phyloP scores from a whole-genome alignment of 148 eudicot genomes.

The Rheum nobile region DNA sequence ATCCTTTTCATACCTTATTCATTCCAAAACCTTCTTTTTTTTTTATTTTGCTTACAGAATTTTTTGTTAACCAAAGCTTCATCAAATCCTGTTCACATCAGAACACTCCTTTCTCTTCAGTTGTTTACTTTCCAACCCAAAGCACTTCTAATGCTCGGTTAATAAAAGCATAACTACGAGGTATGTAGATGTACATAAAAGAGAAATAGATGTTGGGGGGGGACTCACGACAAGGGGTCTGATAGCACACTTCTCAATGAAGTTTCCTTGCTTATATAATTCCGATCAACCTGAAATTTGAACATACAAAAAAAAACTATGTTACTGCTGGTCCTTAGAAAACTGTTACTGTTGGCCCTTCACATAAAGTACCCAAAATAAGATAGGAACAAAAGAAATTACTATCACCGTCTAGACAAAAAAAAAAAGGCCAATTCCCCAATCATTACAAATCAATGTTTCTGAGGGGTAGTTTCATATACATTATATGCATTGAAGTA shows the following conservation, averaged over 20 bases:
- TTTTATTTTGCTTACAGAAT: not conserved
- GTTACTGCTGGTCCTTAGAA: too few relatives aligned
- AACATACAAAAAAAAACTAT: constrained; percentile 7
- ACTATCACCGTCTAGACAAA: not conserved
- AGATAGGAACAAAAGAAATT: not conserved
- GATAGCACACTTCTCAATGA: constrained; percentile 83
- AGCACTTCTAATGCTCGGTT: not conserved
- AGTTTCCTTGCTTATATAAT: constrained; percentile 37
- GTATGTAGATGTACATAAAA: not conserved
- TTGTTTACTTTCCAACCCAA: not conserved
- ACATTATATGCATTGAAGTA: not conserved
- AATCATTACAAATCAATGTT: not conserved
- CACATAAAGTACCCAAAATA: not conserved
- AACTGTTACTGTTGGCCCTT: not conserved
- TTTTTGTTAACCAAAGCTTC: not conserved
- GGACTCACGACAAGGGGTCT: constrained; percentile 78
- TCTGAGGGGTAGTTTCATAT: not conserved
- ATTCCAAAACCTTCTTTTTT: not conserved
- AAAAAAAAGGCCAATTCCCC: not conserved
- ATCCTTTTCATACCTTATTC: not conserved
- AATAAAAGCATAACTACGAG: not conserved
- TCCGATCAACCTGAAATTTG: constrained; percentile 40
- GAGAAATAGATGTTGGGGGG: not conserved
- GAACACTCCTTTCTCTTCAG: not conserved
- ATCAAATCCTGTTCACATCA: not conserved